phyloP scores from a whole-genome alignment of 805 yeast species.

The Myxozyma lipomycoides region DNA sequence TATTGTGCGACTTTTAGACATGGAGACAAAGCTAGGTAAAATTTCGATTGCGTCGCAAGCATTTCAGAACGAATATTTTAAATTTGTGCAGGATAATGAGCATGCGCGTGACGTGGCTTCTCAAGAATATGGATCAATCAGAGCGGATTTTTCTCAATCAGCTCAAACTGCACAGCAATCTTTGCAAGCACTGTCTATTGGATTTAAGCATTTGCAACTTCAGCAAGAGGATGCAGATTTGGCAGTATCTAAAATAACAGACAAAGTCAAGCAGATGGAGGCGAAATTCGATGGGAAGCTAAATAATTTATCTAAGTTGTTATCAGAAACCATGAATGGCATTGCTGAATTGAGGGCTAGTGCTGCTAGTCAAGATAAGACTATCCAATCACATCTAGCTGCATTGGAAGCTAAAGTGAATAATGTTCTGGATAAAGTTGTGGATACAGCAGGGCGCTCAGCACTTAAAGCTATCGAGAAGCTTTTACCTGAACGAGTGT shows the following conservation, averaged over 20 bases:
- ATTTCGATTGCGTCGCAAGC: slow-evolving; percentile 4
- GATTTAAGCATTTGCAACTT: neutral
- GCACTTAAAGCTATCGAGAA: slow-evolving; percentile 17
- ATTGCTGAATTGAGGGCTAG: neutral
- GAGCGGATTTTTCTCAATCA: neutral
- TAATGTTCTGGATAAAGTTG: neutral
- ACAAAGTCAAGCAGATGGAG: neutral
- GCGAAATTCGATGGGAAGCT: slow-evolving; percentile 1
- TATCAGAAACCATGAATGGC: neutral
- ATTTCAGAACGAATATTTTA: slow-evolving; percentile 7
- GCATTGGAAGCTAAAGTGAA: neutral
- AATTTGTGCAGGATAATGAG: neutral
- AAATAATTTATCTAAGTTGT: neutral
- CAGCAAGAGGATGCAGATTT: slow-evolving; percentile 3
- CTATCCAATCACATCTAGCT: neutral
- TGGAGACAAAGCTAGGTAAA: slow-evolving; percentile 10
- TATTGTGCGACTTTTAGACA: slow-evolving; percentile 7
- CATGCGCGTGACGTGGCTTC: neutral
- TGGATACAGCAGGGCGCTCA: slow-evolving; percentile 7
- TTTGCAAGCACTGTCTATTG: neutral
- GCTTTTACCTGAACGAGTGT: slow-evolving; percentile 19
- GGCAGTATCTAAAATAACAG: neutral
- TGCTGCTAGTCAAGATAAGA: neutral
- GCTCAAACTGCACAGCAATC: neutral
- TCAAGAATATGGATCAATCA: neutral